A percentile compares a stretch with the other conserved stretches of the same genome.
These are phyloP conservation scores for Amylostereum areolatum DNA, from an alignment of 1,284 basidiomycete species.

Conservation along the genomic window DNA sequence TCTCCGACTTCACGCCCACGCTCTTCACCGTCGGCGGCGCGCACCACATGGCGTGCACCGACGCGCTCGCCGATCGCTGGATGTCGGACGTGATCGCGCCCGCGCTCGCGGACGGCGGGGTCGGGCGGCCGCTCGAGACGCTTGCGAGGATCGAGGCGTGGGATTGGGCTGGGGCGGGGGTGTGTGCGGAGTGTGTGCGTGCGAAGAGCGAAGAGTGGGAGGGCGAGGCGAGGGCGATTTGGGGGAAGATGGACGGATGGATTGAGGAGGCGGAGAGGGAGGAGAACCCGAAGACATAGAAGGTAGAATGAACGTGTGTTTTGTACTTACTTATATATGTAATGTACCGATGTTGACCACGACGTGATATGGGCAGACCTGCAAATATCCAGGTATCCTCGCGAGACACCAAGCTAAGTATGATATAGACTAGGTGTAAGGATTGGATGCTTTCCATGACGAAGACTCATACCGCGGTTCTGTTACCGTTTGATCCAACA, in stretches of 20 bases:
- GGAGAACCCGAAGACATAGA: neutral
- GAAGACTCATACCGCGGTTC: too few species aligned
- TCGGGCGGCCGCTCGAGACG: slow-evolving; percentile 64
- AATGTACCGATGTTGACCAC: too few species aligned
- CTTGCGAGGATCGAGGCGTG: slow-evolving; percentile 50
- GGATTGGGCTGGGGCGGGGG: slow-evolving; percentile 48
- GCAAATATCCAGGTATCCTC: too few species aligned
- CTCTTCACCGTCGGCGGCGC: slow-evolving; percentile 65
- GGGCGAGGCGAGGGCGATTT: slow-evolving; percentile 50
- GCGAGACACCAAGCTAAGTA: too few species aligned
- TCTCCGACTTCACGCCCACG: slow-evolving; percentile 62
- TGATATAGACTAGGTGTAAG: too few species aligned
- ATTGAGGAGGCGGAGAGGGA: slow-evolving; percentile 19
- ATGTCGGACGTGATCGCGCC: slow-evolving; percentile 60
- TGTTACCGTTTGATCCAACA: too few species aligned
- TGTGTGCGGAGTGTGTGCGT: slow-evolving; percentile 51
- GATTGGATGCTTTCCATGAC: too few species aligned
- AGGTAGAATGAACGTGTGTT: too few species aligned
- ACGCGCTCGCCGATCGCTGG: slow-evolving; percentile 64
- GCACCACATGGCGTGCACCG: slow-evolving; percentile 66
- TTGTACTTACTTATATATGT: too few species aligned
- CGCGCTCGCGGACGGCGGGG: slow-evolving; percentile 49
- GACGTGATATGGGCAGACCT: too few species aligned
- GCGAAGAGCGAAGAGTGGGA: slow-evolving; percentile 65
- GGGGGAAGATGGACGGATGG: slow-evolving; percentile 60